Evolutionary conservation across 2,329 filamentous ascomycete genomes (phyloP).

Genomic region (Ilyonectria sp.): DNA sequence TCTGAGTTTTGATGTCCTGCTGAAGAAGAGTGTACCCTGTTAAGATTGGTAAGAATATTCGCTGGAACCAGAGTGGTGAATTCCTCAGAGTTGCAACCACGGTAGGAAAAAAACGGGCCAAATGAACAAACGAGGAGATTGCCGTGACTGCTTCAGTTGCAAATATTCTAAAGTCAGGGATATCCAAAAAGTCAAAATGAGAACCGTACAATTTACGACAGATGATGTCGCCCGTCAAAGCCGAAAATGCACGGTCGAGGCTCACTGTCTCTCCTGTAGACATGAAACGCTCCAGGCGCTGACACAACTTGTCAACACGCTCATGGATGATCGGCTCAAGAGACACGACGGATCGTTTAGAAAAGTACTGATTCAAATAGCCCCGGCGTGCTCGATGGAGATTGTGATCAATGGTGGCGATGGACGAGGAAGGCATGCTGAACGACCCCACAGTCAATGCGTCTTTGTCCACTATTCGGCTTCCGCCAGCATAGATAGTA

Average conservation of each 20-base stretch:
- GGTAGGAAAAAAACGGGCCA: not conserved
- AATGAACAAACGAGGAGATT: not conserved
- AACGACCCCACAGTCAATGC: not conserved
- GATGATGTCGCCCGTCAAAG: slow-evolving; percentile 7
- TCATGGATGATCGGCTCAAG: slow-evolving; percentile 9
- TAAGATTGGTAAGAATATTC: not conserved
- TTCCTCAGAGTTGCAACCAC: not conserved
- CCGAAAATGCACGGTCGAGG: slow-evolving; percentile 12
- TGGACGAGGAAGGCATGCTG: not conserved
- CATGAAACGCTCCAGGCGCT: slow-evolving; percentile 5
- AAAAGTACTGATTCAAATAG: slow-evolving; percentile 1
- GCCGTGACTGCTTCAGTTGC: slow-evolving; percentile 3
- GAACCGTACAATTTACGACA: not conserved
- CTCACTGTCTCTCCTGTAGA: not conserved
- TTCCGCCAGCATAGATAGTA: slow-evolving; percentile 1
- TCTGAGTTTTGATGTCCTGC: slow-evolving; percentile 1
- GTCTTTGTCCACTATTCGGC: slow-evolving; percentile 7
- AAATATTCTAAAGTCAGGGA: slow-evolving; percentile 10
- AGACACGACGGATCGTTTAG: not conserved
- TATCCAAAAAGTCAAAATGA: slow-evolving; percentile 7
- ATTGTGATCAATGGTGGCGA: slow-evolving; percentile 8
- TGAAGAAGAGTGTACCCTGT: slow-evolving; percentile 1
- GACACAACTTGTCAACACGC: not conserved
- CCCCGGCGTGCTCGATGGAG: slow-evolving; percentile 1
- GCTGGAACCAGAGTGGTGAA: not conserved